Conservation (phyloP, 2,329 filamentous ascomycete genomes). For the Ophiostoma ulmi region DNA sequence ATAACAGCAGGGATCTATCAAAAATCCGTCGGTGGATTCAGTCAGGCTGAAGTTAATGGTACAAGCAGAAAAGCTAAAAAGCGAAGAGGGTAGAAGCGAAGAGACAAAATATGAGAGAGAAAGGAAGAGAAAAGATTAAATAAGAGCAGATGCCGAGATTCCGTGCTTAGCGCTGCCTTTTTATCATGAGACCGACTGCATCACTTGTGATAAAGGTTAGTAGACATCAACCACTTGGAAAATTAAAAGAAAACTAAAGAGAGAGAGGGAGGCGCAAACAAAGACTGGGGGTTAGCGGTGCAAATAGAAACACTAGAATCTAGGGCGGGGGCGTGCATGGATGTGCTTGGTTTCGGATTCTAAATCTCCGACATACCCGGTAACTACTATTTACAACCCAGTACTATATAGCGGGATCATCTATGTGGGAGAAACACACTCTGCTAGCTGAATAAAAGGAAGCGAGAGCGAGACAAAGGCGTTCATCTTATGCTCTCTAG, state of each 20-base stretch:
- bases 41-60: too few species aligned
- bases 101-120: too few species aligned
- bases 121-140: background rate
- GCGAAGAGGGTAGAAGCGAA: background rate
- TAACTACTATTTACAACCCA: background rate
- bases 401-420: background rate
- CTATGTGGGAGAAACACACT: background rate
- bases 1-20: background rate
- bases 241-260: background rate
- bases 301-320: background rate
- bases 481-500: background rate
- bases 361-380: background rate
- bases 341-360: background rate
- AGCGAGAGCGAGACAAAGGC: too few species aligned
- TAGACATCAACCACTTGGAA: background rate
- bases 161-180: background rate
- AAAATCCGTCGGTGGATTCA: background rate
- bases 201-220: background rate
- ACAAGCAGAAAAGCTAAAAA: background rate
- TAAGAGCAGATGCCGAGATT: slow-evolving; percentile 1
- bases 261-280: background rate
- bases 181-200: background rate
- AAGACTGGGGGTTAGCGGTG: background rate
- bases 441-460: too few species aligned
- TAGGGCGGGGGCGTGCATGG: slow-evolving; percentile 2